Percentiles rank a stretch among this genome's conserved stretches.
phyloP scores from a whole-genome alignment of 2,329 filamentous ascomycete species.

The Colletotrichum cuscutae region DNA sequence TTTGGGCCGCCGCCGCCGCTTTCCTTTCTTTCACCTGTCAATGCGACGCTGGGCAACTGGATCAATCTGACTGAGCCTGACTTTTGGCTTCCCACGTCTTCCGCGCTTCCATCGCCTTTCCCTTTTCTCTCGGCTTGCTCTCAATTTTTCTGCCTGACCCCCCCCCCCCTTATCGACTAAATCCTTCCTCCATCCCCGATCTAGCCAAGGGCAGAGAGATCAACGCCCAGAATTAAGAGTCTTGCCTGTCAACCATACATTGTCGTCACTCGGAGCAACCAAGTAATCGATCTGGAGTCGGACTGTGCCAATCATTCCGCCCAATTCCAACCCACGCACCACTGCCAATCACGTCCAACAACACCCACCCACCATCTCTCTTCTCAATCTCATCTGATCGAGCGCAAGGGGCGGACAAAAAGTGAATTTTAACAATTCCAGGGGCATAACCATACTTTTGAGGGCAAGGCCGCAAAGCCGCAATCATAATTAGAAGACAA shows the following conservation, averaged over 20 bases:
- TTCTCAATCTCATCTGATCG: conserved; percentile 1
- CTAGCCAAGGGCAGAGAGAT: background rate
- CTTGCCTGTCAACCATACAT: background rate
- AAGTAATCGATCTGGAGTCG: background rate
- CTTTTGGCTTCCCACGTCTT: background rate
- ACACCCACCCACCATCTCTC: background rate
- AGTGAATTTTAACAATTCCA: background rate
- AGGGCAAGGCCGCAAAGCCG: background rate
- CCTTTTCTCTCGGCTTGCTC: background rate
- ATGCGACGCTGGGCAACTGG: conserved; percentile 9
- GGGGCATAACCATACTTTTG: background rate
- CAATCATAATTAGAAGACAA: background rate
- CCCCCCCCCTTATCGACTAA: background rate
- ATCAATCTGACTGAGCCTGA: background rate
- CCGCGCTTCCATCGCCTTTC: conserved; percentile 14
- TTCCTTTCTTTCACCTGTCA: background rate
- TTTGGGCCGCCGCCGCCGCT: background rate
- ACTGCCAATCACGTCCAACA: background rate
- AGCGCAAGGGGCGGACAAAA: conserved; percentile 3
- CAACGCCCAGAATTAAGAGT: background rate
- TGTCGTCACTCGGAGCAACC: conserved; percentile 17
- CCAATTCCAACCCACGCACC: background rate
- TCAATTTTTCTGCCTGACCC: conserved; percentile 1
- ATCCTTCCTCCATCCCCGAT: conserved; percentile 17
- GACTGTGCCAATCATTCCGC: background rate